phyloP scores from a whole-genome alignment of 1,284 basidiomycete species.

The Heliocybe sulcata region DNA sequence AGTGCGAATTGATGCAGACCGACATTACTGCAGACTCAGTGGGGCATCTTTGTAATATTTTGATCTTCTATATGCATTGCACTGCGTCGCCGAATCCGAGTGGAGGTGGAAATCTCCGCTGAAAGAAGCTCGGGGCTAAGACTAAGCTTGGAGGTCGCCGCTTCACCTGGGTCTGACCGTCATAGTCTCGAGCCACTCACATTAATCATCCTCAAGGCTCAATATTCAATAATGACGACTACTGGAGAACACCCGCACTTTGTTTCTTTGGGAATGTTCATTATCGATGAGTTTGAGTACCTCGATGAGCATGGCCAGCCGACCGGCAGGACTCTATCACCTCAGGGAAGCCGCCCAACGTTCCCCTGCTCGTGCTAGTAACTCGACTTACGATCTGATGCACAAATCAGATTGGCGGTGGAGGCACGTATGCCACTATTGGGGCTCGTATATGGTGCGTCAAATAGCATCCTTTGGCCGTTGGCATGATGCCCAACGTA shows the following conservation, averaged over 20 bases:
- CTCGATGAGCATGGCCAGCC: conserved; percentile 46
- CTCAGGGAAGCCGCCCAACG: conserved; percentile 38
- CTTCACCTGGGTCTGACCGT: no score
- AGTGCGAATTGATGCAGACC: not conserved
- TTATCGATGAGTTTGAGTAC: conserved; percentile 77
- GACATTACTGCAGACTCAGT: no score
- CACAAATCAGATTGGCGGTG: conserved; percentile 77
- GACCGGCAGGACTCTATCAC: conserved; percentile 32
- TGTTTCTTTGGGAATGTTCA: conserved; percentile 81
- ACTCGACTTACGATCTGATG: not conserved
- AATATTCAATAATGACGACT: conserved; percentile 7
- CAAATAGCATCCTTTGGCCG: not conserved
- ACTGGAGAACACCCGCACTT: conserved; percentile 24
- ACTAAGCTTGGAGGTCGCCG: not conserved
- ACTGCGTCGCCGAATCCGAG: no score
- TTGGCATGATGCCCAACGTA: not conserved
- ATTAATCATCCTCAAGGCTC: no score
- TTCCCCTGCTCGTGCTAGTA: not conserved
- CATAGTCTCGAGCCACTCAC: no score
- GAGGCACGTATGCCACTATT: conserved; percentile 74
- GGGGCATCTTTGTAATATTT: no score
- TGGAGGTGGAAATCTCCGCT: no score
- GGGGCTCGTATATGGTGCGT: conserved; percentile 76
- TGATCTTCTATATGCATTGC: no score
- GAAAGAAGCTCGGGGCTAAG: no score